Evolutionary conservation across 2,329 filamentous ascomycete species (phyloP), one percentile per base, ranked within the genome.

Genomic region (Escovopsis sp.): DNA sequence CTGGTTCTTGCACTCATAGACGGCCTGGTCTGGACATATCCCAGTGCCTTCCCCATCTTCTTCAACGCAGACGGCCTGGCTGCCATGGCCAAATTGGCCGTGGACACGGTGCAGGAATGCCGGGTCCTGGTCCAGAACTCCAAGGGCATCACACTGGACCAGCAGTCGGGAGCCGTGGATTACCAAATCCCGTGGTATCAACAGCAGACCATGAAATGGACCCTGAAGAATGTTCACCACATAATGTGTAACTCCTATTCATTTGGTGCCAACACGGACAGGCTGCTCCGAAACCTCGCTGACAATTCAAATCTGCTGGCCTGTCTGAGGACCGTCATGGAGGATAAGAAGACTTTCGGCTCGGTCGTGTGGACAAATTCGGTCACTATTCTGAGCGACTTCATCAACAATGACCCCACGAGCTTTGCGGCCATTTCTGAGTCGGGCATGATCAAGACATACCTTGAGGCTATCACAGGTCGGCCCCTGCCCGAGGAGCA

Each of bases 401-500:
- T 98, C 61, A 94, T 99, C 53, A 93, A 99, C 63, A 95, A 96
- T 56, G 91, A 98, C 55, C 91, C 91, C 0, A 98, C 91, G 1
- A 98, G 91, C 60, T 98, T 94, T 59, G 82, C 86, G 26, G 86
- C 94, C 23, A 91, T 99, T 49, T 86, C 85, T 12, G 91, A 99
- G 63, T 89, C 91, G 40, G 87, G 87, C 19, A 73, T 98, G 52
- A 88, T 91, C 54, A 82, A 82, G 57, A 85, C 80, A 41, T 82
- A 95, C 45, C 70, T 99, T 12, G 81, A 89, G 59, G 79, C 88
- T 4, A 75, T 96, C 42, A 93, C 78, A 2, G 70, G 73, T 4
- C 65, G 63, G 26, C 54, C 63, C 5, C 57, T 77, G 5, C 53
- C 62, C 1, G 56, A 57, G 18, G 45, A 52, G 19, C 48, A 55